Base-by-base conservation (phyloP, 371 early-diverging fungal species). In the Neoconidiobolus thromboides region DNA sequence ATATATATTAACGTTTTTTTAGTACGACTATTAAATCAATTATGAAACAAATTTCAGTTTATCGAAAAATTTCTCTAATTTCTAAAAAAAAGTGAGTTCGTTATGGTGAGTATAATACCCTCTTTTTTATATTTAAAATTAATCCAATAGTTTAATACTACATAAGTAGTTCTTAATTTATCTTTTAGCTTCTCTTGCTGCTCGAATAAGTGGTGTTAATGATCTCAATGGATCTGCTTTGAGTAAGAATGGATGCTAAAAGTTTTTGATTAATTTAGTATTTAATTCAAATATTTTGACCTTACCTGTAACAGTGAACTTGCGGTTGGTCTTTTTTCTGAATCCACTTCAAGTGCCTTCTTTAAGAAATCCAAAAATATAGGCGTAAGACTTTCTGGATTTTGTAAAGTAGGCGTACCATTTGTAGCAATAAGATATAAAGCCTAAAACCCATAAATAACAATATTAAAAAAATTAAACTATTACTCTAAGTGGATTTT, bases 351-450 rank as follows among this genome's bases (percentile, higher is more conserved):
- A 26, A 97, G 73, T 38, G 87, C 80, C 64, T 78, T 72, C 14
- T 73, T 74, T 62, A 97, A 73, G 71, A 97, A 97, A 65, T 89
- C 87, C 43, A 80, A 68, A 64, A 96, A 89, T 3, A 77, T 76
- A 0, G 78, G 71, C 6, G 86, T 83, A 48, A 95, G 69, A 41
- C 73, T 81, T 55, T 90, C 91, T 0, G 93, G 93, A 61, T 91
- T 81, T 70, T 93, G 87, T 9, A 96, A 70, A 56, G 77, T 76
- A 10, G 95, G 97, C 3, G 95, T 94, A 26, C 96, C 96, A 61
- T 92, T 96, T 46, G 93, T 95, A 4, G 93, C 94, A 73, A 95
- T 95, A 63, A 95, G 69, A 65, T 91, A 93, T 26, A 95, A 76
- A 9, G 96, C 96, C 64, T 78, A 68, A 50, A 43, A 26, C 3